A percentile compares a stretch with the other conserved stretches of the same genome.
phyloP scores from a whole-genome alignment of 75 land plant species.

The Pseudotsuga menziesii region DNA sequence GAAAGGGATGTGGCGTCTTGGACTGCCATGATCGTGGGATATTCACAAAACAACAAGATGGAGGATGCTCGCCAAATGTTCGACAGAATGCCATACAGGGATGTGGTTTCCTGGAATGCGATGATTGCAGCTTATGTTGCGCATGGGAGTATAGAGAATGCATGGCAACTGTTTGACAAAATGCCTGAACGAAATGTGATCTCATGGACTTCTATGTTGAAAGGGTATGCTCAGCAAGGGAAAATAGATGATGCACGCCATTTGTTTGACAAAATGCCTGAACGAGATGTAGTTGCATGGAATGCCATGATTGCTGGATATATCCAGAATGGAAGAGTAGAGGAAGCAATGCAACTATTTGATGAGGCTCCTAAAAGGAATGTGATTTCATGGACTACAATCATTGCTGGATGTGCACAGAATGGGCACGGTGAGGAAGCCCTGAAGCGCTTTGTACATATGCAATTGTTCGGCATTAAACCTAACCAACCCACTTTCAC shows the following conservation, averaged over 20 bases:
- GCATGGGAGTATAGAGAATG: neutral
- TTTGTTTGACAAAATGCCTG: slow-evolving; percentile 2
- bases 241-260: neutral
- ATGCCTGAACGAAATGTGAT: neutral
- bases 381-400: slow-evolving; percentile 34
- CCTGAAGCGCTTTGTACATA: neutral
- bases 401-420: slow-evolving; percentile 21
- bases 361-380: slow-evolving; percentile 16
- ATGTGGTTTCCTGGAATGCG: neutral
- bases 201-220: neutral
- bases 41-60: too few relatives aligned
- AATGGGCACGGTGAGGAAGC: neutral
- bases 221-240: neutral
- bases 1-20: too few relatives aligned
- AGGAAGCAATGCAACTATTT: slow-evolving; percentile 30
- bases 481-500: slow-evolving; percentile 23
- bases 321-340: slow-evolving; percentile 35
- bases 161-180: neutral
- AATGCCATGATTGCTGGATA: slow-evolving; percentile 66
- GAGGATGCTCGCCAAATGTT: slow-evolving; percentile 18
- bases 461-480: neutral
- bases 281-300: slow-evolving; percentile 32
- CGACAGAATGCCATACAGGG: neutral
- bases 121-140: neutral
- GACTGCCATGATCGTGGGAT: too few relatives aligned